A percentile compares a stretch with the other conserved stretches of the same genome.
These are phyloP conservation scores for Kwoniella heveanensis DNA, from an alignment of 768 basidiomycete species.

Conservation along the genomic window DNA sequence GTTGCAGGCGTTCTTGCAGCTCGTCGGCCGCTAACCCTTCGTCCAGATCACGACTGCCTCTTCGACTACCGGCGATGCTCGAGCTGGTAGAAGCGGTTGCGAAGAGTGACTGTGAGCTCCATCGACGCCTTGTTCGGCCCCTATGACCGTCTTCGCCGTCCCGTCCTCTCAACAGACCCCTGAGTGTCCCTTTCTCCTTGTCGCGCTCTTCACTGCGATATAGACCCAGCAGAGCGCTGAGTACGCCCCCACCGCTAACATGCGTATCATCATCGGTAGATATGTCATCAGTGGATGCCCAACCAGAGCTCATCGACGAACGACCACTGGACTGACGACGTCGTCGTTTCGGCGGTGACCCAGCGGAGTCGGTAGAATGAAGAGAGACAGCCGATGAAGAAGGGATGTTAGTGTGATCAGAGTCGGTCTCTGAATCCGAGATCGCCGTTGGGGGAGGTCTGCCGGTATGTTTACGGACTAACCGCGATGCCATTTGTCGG, in stretches of 20 bases:
- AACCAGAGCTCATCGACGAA: conserved; percentile 14
- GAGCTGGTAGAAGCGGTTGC: conserved; percentile 12
- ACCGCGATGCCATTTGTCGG: conserved; percentile 5
- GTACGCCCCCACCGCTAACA: conserved; percentile 9
- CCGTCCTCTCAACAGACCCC: conserved; percentile 4
- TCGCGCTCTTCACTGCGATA: conserved; percentile 14
- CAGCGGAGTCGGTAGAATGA: conserved; percentile 6
- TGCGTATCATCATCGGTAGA: conserved; percentile 11
- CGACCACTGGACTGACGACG: conserved; percentile 12
- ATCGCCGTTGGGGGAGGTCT: conserved; percentile 5
- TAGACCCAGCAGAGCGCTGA: conserved; percentile 23
- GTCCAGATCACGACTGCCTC: conserved; percentile 7
- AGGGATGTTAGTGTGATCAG: conserved; percentile 8
- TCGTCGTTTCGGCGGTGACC: conserved; percentile 1
- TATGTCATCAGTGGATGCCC: conserved; percentile 6
- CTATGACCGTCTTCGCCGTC: neutral
- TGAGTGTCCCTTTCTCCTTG: conserved; percentile 6
- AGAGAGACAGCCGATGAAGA: conserved; percentile 12
- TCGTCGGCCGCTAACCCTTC: neutral
- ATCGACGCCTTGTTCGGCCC: conserved; percentile 11
- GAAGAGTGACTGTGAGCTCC: conserved; percentile 23
- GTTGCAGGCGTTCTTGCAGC: neutral
- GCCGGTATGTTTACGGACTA: conserved; percentile 29
- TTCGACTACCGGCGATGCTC: conserved; percentile 6
- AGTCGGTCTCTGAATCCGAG: neutral